Evolutionary conservation across 2,329 filamentous ascomycete genomes (phyloP), one percentile per base, ranked within the genome.

Genomic region (Dactylellina drechsleri): DNA sequence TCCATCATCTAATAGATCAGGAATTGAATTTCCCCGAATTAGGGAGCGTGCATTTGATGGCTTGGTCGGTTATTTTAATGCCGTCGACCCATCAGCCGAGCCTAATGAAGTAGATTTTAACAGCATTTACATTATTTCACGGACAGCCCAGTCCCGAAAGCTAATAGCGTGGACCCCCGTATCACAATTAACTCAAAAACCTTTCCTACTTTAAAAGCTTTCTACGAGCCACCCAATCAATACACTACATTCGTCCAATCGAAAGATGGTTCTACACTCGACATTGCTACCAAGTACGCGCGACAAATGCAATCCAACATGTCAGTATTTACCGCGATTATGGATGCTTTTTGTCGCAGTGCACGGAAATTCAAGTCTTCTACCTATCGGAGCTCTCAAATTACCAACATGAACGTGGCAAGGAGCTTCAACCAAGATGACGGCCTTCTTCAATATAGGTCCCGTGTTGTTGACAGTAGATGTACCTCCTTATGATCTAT

Each of bases 41-140:
- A n/a, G n/a, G n/a, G n/a, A n/a, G n/a, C 76, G 80, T 0, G 60
- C 50, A 0, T 82, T 80, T 54, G 83, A 84, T 71, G 83, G 83
- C 0, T 77, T 84, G 0, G 80, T 84, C 0, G 82, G 82, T 0
- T 84, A 83, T 72, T 84, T 83, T 52, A 66, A 80, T n/a, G n/a
- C n/a, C n/a, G n/a, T n/a, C n/a, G n/a, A n/a, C n/a, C n/a, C n/a
- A n/a, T n/a, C n/a, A n/a, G n/a, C n/a, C n/a, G n/a, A n/a, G n/a
- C n/a, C n/a, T n/a, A n/a, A n/a, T n/a, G n/a, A n/a, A n/a, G n/a
- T n/a, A n/a, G n/a, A n/a, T n/a, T n/a, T n/a, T n/a, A n/a, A n/a
- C n/a, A n/a, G n/a, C n/a, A n/a, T n/a, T n/a, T n/a, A n/a, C n/a
- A n/a, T n/a, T n/a, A n/a, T n/a, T n/a, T n/a, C n/a, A 26, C 13